Base-by-base conservation (phyloP, 345 rosid species). In the Arabidopsis suecica region DNA sequence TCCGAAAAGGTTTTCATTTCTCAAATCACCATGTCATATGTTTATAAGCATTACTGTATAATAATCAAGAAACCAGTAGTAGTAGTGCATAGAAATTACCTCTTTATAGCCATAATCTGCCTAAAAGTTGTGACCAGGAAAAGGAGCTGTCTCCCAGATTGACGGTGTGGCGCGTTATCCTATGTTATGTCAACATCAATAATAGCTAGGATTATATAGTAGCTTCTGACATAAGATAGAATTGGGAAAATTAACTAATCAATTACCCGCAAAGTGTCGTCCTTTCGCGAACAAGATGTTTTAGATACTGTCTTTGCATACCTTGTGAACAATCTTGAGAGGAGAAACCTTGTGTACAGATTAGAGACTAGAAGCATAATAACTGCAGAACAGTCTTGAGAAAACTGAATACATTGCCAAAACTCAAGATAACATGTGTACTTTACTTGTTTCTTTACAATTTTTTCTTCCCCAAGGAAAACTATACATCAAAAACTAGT, bases 21-120 rank as follows among this genome's bases (percentile, higher is more conserved):
- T 16, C 23, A 50, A 61, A 38, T 61, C 61, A 72, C 3, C 14
- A 70, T 59, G 56, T 70, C 74, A 71, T 60, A 47, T 47, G 56
- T 41, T 41, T 41, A 2, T 28, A 28, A 28, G 14, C 14, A 10
- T 11, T 41, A 12, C 45, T 41, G n/a, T 41, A 41, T 1, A 3
- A 41, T 41, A 41, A 41, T 3, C n/a, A 42, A 42, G 16, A 42
- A 42, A 14, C 48, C 48, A 44, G 16, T 44, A 44, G 7, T 44
- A 44, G 18, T 14, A 13, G 3, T 5, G 18, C 18, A 44, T 13
- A 44, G 48, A 44, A 44, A 18, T 13, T 72, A 91, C 96, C 96
- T 92, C 97, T 48, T 86, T 84, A 42, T 94, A 92, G 14, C 58
- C 56, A 79, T 94, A 94, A 70, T 88, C 98, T 12, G 93, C 91